Base-by-base conservation (phyloP, 257 asterid species). In the Penstemon newberryi region DNA sequence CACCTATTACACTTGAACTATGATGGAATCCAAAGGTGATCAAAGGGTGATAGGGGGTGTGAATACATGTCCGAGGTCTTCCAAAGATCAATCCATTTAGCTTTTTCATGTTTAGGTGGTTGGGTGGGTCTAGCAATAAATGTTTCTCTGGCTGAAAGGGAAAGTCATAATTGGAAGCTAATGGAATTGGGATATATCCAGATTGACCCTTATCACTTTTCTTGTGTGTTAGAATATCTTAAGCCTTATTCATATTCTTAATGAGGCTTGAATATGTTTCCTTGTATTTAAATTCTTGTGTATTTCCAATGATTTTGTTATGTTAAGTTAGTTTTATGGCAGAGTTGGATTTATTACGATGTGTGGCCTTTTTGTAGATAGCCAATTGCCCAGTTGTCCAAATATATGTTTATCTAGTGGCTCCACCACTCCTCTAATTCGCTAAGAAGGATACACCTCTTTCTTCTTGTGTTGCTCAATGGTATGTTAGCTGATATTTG, bases 401-500 rank as follows among this genome's bases (percentile, higher is more conserved):
- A 46, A 33, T 49, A 46, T 47, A n/a, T 65, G 59, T 47, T 64
- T 5, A 44, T 42, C 44, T 51, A 3, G 6, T n/a, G 51, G 57
- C 33, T 63, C 36, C 33, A 43, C 7, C 52, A 10, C 5, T 36
- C 36, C 42, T 59, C 47, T 37, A 46, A 46, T 18, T 59, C 7
- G 46, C 43, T n/a, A 5, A 59, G 45, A 45, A 51, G 33, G 41
- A 63, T 33, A 60, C 7, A 56, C 38, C 59, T 66, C 65, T 60
- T 40, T 60, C 11, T 53, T 52, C 40, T 3, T 11, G 40, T 13
- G 33, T 1, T 7, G 8, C 52, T 46, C 12, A n/a, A 46, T 7
- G 6, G 12, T 39, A 6, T 39, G 37, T 41, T 60, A 60, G 52
- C 3, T 60, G 4, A 60, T 12, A 60, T 5, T 60, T 41, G 33